A percentile compares a stretch with the other conserved stretches of the same genome.
These are phyloP conservation scores for Nakaseomyces nivariensis DNA, from an alignment of 1,139 yeast species.

Conservation along the genomic window DNA sequence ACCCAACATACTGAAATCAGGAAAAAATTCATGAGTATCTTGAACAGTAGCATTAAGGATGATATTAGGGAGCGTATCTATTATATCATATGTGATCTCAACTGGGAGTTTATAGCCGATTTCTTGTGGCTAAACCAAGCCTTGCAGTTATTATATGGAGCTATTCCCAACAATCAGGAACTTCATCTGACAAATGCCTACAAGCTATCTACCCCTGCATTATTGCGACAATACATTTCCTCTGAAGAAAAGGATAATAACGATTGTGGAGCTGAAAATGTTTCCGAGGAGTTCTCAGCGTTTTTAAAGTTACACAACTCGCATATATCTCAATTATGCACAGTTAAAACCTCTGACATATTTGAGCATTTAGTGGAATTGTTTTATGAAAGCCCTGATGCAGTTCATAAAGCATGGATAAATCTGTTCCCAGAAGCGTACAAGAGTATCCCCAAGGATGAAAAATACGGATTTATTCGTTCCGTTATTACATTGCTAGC, in stretches of 20 bases:
- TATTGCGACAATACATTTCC: constrained; percentile 35
- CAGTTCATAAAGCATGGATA: constrained; percentile 80
- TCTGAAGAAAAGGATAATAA: constrained; percentile 1
- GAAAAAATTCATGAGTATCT: constrained; percentile 66
- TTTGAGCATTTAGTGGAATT: constrained; percentile 67
- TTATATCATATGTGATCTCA: constrained; percentile 83
- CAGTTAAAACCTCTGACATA: constrained; percentile 48
- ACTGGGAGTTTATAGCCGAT: constrained; percentile 92
- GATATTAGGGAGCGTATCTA: constrained; percentile 72
- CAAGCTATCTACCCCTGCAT: constrained; percentile 45
- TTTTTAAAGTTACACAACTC: constrained; percentile 36
- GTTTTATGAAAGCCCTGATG: constrained; percentile 71
- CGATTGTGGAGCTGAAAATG: constrained; percentile 4
- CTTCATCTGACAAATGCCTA: constrained; percentile 43
- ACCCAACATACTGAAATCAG: constrained; percentile 70
- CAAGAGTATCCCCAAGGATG: constrained; percentile 62
- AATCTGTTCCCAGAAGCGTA: constrained; percentile 75
- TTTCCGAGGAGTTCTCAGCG: constrained; percentile 12
- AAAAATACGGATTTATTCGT: constrained; percentile 73
- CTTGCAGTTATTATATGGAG: constrained; percentile 71
- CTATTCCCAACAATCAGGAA: constrained; percentile 47
- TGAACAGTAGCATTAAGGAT: constrained; percentile 70
- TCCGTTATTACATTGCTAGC: constrained; percentile 70
- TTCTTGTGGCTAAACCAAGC: constrained; percentile 96
- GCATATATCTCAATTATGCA: constrained; percentile 47